A percentile compares a stretch with the other conserved stretches of the same genome.
Evolutionary conservation across 352 stramenopile species (phyloP).

Genomic region (Globisporangium yorkense): DNA sequence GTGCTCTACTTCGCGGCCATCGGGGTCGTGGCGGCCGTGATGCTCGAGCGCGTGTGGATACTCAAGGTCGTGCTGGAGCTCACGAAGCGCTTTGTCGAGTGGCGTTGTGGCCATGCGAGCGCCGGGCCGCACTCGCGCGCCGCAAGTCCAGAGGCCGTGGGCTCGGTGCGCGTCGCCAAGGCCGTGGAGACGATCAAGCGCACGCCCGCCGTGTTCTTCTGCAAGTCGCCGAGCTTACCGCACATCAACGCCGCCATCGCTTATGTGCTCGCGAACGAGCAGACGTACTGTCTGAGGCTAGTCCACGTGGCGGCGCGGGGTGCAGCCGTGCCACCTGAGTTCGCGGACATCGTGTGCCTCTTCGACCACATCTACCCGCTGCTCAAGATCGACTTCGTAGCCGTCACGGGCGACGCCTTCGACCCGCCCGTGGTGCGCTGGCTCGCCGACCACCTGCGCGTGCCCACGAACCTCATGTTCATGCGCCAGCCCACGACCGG

Average conservation of each 20-base stretch:
- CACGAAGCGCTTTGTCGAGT: slow-evolving; percentile 26
- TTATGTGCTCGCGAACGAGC: slow-evolving; percentile 86
- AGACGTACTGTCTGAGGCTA: slow-evolving; percentile 85
- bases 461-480: slow-evolving; percentile 85
- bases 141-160: slow-evolving; percentile 19
- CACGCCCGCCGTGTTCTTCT: slow-evolving; percentile 88
- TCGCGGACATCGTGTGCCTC: slow-evolving; percentile 36
- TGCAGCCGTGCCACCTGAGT: slow-evolving; percentile 21
- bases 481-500: slow-evolving; percentile 49
- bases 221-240: slow-evolving; percentile 81
- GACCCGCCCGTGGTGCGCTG: slow-evolving; percentile 68
- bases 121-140: background rate
- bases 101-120: background rate
- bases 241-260: slow-evolving; percentile 90
- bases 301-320: slow-evolving; percentile 57
- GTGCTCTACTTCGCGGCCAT: slow-evolving; percentile 53
- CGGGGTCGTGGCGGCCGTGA: slow-evolving; percentile 43
- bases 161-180: slow-evolving; percentile 60
- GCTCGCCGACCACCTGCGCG: slow-evolving; percentile 49
- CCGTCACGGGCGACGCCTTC: slow-evolving; percentile 48
- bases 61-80: slow-evolving; percentile 46
- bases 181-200: slow-evolving; percentile 71
- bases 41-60: slow-evolving; percentile 56
- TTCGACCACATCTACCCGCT: slow-evolving; percentile 87
- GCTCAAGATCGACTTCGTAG: slow-evolving; percentile 75